Conservation (phyloP, 2,329 filamentous ascomycete genomes). For the Aspergillus sp. region DNA sequence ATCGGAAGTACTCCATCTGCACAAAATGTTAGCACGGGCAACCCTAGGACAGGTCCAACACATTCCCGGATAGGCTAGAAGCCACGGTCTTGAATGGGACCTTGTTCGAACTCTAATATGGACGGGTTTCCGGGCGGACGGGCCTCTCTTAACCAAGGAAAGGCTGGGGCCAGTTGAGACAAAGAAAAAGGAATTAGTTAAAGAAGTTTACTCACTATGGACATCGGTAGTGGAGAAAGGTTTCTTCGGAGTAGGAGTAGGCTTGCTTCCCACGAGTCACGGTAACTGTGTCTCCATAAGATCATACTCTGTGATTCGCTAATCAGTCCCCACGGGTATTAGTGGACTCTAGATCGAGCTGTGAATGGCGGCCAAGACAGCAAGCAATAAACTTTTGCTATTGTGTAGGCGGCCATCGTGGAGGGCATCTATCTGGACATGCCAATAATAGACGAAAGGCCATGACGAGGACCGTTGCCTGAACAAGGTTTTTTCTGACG, state of each 20-base stretch:
- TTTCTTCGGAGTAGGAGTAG: not conserved
- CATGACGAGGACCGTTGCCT: not conserved
- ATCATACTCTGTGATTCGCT: not conserved
- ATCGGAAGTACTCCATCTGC: slow-evolving; percentile 5
- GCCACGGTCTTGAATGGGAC: not conserved
- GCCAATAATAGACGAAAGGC: not conserved
- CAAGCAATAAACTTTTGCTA: not conserved
- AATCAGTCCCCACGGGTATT: not conserved
- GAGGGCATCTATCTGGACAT: not conserved
- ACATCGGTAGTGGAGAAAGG: not conserved
- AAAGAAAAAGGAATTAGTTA: slow-evolving; percentile 2
- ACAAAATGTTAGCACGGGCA: slow-evolving; percentile 4
- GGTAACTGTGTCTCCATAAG: not conserved
- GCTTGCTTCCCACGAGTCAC: not conserved
- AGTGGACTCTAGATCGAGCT: not conserved
- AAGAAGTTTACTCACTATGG: not conserved
- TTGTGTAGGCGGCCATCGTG: not conserved
- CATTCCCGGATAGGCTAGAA: slow-evolving; percentile 1
- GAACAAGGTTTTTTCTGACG: not conserved
- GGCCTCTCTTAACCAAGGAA: not conserved
- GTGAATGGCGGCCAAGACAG: not conserved
- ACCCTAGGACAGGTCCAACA: slow-evolving; percentile 1
- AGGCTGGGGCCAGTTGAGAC: not conserved
- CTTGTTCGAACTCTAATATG: slow-evolving; percentile 5
- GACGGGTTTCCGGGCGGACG: not conserved